Evolutionary conservation across 257 asterid genomes (phyloP), one percentile per base, ranked within the genome.

Genomic region (Oldenlandia corymbosa): DNA sequence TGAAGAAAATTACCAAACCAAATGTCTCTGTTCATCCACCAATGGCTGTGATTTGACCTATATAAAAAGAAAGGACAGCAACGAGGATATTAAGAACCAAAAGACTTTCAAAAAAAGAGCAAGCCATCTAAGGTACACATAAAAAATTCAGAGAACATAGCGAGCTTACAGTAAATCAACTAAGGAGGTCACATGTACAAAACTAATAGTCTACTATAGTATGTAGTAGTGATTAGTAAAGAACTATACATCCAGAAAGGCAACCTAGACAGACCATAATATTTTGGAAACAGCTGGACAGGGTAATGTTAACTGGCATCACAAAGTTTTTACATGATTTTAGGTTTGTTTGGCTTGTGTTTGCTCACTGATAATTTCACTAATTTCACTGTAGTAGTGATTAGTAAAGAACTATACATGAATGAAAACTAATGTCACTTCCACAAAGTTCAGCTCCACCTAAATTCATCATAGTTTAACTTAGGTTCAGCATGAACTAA

Each of bases 41-140:
- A 91, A 84, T 31, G 98, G 98, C 61, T 85, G 97, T 42, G 95
- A 83, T 78, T 91, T 91, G 37, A 91, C 97, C 97, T 90, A 65
- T 75, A 71, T 66, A 76, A 54, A 56, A 68, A 55, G 21, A 58
- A 52, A 10, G 71, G 69, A 60, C 62, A 11, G 16, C 6, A 14
- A 60, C n/a, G n/a, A 60, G 37, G 37, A 20, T 41, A 23, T 41
- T 16, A 16, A 7, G 39, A 16, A 45, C 42, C 20, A 41, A 39
- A 60, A 39, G 41, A 16, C 26, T 21, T 26, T 17, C 54, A 26
- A 21, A 60, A 42, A 27, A 41, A 14, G 43, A 42, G 24, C 49
- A 11, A 42, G 30, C 32, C 11, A 21, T 60, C 20, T 5, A 59
- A 23, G 23, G 23, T 52, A 39, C 17, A 27, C 21, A 12, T 2